phyloP scores from a whole-genome alignment of 768 basidiomycete species.

The Chalciporus piperatus region DNA sequence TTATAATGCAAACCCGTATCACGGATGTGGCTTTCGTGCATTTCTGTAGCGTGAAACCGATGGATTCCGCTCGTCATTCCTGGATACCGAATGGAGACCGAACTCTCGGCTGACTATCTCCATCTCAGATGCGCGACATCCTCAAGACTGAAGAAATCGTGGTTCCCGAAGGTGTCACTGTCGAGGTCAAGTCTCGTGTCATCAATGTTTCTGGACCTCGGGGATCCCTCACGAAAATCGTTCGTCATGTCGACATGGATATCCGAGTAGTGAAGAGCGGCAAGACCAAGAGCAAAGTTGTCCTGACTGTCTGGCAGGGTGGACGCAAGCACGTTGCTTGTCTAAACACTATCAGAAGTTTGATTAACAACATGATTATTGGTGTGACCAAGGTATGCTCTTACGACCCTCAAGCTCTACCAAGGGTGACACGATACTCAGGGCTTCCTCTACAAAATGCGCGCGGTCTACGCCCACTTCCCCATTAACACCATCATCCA shows the following conservation, averaged over 20 bases:
- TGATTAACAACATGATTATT: constrained; percentile 96
- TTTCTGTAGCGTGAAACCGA: constrained; percentile 11
- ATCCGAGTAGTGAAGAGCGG: constrained; percentile 72
- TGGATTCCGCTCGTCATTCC: constrained; percentile 38
- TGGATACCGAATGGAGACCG: constrained; percentile 38
- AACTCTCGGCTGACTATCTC: constrained; percentile 23
- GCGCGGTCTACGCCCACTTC: constrained; percentile 99
- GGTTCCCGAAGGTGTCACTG: constrained; percentile 81
- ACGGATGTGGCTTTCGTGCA: constrained; percentile 2
- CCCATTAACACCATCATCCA: constrained; percentile 98
- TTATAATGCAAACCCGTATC: neutral
- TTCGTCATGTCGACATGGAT: constrained; percentile 94
- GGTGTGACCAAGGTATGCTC: constrained; percentile 86
- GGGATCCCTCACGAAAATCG: constrained; percentile 87
- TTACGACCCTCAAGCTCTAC: neutral
- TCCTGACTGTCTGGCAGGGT: constrained; percentile 96
- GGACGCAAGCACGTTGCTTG: constrained; percentile 98
- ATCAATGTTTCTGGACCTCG: constrained; percentile 92
- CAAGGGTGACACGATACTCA: constrained; percentile 29
- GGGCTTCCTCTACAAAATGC: constrained; percentile 99
- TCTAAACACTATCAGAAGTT: constrained; percentile 90
- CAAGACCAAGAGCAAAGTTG: constrained; percentile 71
- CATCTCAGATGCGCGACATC: constrained; percentile 82
- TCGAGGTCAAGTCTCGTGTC: constrained; percentile 86
- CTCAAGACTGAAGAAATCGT: constrained; percentile 91